phyloP scores from a whole-genome alignment of 2,329 filamentous ascomycete genomes.

The Microsporum audouinii region DNA sequence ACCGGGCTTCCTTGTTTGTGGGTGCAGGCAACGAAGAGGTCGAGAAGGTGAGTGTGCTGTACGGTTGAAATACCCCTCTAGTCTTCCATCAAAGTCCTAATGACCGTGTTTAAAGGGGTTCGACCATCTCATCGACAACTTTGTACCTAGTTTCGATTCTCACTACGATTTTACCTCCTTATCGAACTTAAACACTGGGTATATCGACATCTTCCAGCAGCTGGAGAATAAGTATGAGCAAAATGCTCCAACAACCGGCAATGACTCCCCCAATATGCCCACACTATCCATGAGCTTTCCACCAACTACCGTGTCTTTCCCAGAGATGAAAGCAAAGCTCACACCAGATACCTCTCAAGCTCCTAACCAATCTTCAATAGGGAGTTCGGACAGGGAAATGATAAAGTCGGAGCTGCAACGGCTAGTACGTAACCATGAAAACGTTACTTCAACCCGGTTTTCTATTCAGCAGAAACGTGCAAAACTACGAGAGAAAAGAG shows the following conservation, averaged over 20 bases:
- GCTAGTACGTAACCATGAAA: constrained; percentile 17
- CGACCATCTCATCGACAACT: neutral
- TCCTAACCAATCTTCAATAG: neutral
- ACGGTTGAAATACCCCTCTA: neutral
- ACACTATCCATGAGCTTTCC: neutral
- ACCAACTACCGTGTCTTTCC: neutral
- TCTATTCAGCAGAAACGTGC: constrained; percentile 11
- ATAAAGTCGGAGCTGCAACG: constrained; percentile 10
- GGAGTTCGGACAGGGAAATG: neutral
- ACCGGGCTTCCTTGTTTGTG: neutral
- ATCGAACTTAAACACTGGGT: neutral
- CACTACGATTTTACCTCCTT: neutral
- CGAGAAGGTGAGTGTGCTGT: neutral
- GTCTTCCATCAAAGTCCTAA: neutral
- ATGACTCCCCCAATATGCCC: neutral
- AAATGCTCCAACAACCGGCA: neutral
- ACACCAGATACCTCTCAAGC: neutral
- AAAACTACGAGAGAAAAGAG: constrained; percentile 18
- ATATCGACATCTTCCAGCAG: neutral
- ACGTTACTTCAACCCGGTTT: neutral
- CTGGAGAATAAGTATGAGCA: neutral
- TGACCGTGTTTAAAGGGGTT: neutral
- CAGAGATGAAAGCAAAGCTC: neutral
- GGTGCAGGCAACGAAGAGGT: neutral
- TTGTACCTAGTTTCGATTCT: neutral